Evolutionary conservation across 805 yeast species (phyloP).

Genomic region (Ogataea pilisensis): DNA sequence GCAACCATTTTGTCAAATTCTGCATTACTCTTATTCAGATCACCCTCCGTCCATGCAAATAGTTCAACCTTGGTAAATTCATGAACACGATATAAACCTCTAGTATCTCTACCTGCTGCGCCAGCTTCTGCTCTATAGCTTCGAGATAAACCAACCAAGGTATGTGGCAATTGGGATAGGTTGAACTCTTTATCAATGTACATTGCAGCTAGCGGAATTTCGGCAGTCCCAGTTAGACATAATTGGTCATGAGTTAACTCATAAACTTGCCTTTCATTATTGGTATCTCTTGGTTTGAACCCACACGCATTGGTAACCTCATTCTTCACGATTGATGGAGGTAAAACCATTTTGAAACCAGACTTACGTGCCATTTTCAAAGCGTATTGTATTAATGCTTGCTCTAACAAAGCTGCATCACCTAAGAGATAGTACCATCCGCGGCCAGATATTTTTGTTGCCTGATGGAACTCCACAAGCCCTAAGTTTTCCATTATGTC

Average conservation of each 20-base stretch:
- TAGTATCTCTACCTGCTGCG: conserved; percentile 88
- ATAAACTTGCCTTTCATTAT: conserved; percentile 83
- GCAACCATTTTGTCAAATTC: conserved; percentile 57
- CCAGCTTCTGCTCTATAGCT: conserved; percentile 97
- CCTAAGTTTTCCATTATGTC: conserved; percentile 64
- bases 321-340: conserved; percentile 81
- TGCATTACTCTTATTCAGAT: conserved; percentile 31
- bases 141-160: conserved; percentile 75
- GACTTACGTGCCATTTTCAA: conserved; percentile 56
- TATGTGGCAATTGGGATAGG: conserved; percentile 43
- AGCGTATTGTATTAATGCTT: conserved; percentile 81
- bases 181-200: conserved; percentile 43
- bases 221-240: conserved; percentile 91
- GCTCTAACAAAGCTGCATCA: conserved; percentile 85
- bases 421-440: conserved; percentile 85
- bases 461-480: conserved; percentile 65
- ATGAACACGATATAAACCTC: conserved; percentile 90
- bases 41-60: conserved; percentile 62
- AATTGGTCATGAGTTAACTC: conserved; percentile 43
- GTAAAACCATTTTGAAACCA: conserved; percentile 70
- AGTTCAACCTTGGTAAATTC: conserved; percentile 95
- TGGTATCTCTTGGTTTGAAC: conserved; percentile 86
- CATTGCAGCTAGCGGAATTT: conserved; percentile 85
- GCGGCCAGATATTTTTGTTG: conserved; percentile 73
- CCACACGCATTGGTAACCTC: conserved; percentile 89